These are phyloP conservation scores for Ophiostoma quercus DNA, from an alignment of 2,329 filamentous ascomycete species.

Conservation along the genomic window DNA sequence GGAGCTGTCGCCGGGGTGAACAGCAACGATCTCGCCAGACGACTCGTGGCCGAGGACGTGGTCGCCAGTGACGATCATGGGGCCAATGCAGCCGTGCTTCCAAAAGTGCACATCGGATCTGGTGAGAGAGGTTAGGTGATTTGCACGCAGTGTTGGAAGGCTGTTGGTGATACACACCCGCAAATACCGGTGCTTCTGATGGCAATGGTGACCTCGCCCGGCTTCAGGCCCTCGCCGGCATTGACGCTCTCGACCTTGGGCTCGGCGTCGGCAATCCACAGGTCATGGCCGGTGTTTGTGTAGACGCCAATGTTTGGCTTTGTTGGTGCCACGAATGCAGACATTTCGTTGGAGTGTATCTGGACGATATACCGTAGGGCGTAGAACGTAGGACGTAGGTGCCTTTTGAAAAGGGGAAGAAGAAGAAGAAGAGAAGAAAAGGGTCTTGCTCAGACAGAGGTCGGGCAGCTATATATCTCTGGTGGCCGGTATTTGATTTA, in stretches of 20 bases:
- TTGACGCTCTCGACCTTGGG: conserved; percentile 71
- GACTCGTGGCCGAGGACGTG: conserved; percentile 96
- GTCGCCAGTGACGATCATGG: conserved; percentile 84
- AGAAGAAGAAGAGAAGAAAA: neutral
- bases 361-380: neutral
- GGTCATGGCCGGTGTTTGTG: conserved; percentile 86
- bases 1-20: conserved; percentile 50
- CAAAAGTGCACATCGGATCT: conserved; percentile 96
- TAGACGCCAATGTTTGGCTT: conserved; percentile 94
- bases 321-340: conserved; percentile 34
- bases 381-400: neutral
- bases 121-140: conserved; percentile 19
- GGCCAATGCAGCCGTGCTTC: conserved; percentile 90
- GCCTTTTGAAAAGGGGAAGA: neutral
- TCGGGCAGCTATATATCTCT: neutral
- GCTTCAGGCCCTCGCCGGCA: conserved; percentile 60
- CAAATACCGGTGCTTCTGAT: conserved; percentile 95
- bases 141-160: conserved; percentile 21
- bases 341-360: neutral
- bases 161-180: conserved; percentile 54
- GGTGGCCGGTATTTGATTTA: neutral
- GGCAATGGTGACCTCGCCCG: conserved; percentile 80
- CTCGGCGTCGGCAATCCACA: conserved; percentile 78
- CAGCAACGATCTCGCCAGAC: conserved; percentile 74
- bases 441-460: neutral